Conservation (phyloP, 2,329 filamentous ascomycete species). For the Verticillium dahliae region DNA sequence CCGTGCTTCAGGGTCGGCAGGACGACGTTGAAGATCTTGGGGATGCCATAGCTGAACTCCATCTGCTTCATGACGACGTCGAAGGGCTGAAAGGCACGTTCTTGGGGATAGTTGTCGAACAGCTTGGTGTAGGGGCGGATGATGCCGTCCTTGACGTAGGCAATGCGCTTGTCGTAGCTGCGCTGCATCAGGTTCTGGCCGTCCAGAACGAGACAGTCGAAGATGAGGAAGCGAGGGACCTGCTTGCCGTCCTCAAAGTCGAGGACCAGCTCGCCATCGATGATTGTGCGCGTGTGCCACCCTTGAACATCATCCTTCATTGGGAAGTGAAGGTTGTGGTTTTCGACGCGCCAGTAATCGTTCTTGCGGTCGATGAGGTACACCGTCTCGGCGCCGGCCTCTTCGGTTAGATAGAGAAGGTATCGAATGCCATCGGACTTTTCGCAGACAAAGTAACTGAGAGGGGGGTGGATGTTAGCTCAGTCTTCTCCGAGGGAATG, state of each 20-base stretch:
- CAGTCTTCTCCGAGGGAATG: background rate
- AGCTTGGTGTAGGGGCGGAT: slow-evolving; percentile 63
- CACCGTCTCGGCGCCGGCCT: slow-evolving; percentile 62
- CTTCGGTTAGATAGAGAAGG: slow-evolving; percentile 78
- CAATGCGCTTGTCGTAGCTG: slow-evolving; percentile 81
- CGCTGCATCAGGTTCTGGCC: slow-evolving; percentile 68
- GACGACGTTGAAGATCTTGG: slow-evolving; percentile 86
- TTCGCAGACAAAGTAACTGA: slow-evolving; percentile 90
- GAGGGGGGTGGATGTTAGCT: slow-evolving; percentile 4
- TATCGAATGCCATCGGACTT: slow-evolving; percentile 97
- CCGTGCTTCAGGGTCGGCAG: slow-evolving; percentile 82
- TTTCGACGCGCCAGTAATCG: slow-evolving; percentile 82
- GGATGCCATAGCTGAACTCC: slow-evolving; percentile 80
- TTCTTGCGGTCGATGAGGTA: slow-evolving; percentile 98
- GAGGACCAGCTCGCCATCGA: slow-evolving; percentile 90
- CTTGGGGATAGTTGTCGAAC: slow-evolving; percentile 59
- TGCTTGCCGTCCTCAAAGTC: slow-evolving; percentile 64
- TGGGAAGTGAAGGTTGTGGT: slow-evolving; percentile 71
- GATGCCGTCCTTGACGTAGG: slow-evolving; percentile 74
- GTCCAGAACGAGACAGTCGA: slow-evolving; percentile 85
- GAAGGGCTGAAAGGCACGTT: slow-evolving; percentile 68
- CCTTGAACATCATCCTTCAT: slow-evolving; percentile 54
- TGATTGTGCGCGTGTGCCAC: slow-evolving; percentile 74
- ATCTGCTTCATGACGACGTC: slow-evolving; percentile 82
- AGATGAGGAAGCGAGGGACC: slow-evolving; percentile 81